A percentile compares a stretch with the other conserved stretches of the same genome.
Evolutionary conservation across 2,329 filamentous ascomycete species (phyloP).

Genomic region (Myriosclerotinia duriaeana): DNA sequence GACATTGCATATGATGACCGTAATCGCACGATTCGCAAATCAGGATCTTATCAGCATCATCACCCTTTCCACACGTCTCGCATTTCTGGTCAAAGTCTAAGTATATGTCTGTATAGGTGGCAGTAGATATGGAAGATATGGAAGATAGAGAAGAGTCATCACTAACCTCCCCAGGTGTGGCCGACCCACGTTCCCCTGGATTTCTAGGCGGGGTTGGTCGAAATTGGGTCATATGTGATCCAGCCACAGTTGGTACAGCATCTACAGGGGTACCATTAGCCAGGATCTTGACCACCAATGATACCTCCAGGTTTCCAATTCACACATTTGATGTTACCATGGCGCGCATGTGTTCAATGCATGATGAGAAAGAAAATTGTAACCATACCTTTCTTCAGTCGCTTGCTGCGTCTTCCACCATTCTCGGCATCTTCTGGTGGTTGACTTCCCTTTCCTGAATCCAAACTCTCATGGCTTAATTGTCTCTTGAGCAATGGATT

Average conservation of each 20-base stretch:
- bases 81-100: slow-evolving; percentile 61
- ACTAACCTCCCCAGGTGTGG: slow-evolving; percentile 53
- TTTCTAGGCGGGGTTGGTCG: slow-evolving; percentile 74
- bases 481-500: slow-evolving; percentile 72
- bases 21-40: slow-evolving; percentile 91
- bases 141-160: slow-evolving; percentile 52
- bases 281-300: slow-evolving; percentile 33
- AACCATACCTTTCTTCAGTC: slow-evolving; percentile 77
- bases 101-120: slow-evolving; percentile 22
- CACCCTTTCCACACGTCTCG: slow-evolving; percentile 79
- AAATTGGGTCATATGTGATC: slow-evolving; percentile 94
- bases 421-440: slow-evolving; percentile 53
- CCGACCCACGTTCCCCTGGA: slow-evolving; percentile 48
- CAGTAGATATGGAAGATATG: slow-evolving; percentile 40
- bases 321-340: slow-evolving; percentile 19
- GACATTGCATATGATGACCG: slow-evolving; percentile 81
- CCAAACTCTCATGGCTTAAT: slow-evolving; percentile 57
- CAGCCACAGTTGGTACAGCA: slow-evolving; percentile 79
- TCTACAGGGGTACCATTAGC: slow-evolving; percentile 49
- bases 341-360: slow-evolving; percentile 12
- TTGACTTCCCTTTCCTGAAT: slow-evolving; percentile 39
- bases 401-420: slow-evolving; percentile 82
- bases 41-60: slow-evolving; percentile 69
- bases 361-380: slow-evolving; percentile 17
- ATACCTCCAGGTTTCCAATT: slow-evolving; percentile 24